phyloP scores from a whole-genome alignment of 371 early-diverging fungal genomes.

The Rhizopus stolonifer region DNA sequence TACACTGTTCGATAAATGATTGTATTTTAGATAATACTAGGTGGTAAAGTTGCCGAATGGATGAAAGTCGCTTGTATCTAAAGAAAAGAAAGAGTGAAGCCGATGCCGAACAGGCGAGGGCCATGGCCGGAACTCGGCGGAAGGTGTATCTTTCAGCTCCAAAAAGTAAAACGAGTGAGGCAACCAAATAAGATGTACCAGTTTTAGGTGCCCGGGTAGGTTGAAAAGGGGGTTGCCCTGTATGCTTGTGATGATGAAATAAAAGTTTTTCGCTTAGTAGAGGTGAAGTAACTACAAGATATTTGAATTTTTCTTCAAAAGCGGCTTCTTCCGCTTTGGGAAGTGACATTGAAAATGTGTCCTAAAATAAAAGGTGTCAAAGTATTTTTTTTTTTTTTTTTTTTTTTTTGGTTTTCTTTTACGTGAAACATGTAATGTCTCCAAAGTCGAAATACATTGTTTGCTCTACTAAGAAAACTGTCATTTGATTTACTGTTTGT shows the following conservation, averaged over 20 bases:
- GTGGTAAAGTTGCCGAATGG: slow-evolving; percentile 53
- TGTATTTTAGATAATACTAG: slow-evolving; percentile 51
- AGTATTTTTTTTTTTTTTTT: not conserved
- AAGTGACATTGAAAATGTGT: slow-evolving; percentile 38
- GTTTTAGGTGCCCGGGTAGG: no score
- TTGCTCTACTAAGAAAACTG: slow-evolving; percentile 1
- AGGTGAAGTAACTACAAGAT: slow-evolving; percentile 62
- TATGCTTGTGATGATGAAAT: no score
- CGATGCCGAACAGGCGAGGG: slow-evolving; percentile 30
- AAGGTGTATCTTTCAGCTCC: slow-evolving; percentile 27
- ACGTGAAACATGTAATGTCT: slow-evolving; percentile 39
- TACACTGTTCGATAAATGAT: slow-evolving; percentile 51
- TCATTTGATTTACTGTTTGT: not conserved
- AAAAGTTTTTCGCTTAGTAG: no score
- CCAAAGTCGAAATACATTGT: slow-evolving; percentile 30
- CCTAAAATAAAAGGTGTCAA: slow-evolving; percentile 27
- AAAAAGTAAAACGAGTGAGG: no score
- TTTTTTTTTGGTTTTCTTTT: slow-evolving; percentile 13
- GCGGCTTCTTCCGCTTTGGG: slow-evolving; percentile 56
- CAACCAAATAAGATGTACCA: no score
- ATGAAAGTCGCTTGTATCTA: slow-evolving; percentile 47
- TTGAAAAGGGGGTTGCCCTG: no score
- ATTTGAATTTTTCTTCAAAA: slow-evolving; percentile 70
- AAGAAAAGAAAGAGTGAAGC: slow-evolving; percentile 40
- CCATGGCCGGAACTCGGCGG: slow-evolving; percentile 20